Evolutionary conservation across 2,329 filamentous ascomycete genomes (phyloP), one percentile per base, ranked within the genome.

Genomic region (Exophiala lecanii-corni): DNA sequence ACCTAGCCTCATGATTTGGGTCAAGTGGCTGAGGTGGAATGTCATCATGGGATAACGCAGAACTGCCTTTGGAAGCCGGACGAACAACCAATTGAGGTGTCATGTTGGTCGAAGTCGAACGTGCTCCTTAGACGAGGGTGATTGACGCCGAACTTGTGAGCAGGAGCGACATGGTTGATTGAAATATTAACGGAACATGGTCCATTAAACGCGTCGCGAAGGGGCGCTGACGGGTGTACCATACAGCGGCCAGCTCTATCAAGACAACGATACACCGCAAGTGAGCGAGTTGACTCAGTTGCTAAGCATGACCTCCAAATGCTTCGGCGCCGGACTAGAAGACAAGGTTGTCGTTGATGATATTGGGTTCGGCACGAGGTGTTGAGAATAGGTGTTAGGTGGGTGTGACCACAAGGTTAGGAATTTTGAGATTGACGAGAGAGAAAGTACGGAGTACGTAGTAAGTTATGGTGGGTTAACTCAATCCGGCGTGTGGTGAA

Each of bases 1-100:
- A 13, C 17, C 21, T 17, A 41, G 49, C 44, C 36, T 51, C 45
- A 45, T 46, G 26, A 38, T 12, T 25, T 19, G 20, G 39, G 36
- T 49, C 49, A 9, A 51, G 49, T 46, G 49, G 49, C 49, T 51
- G 49, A 44, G 49, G 42, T 2, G 49, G 42, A 39, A 51, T 48
- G 17, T 46, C 49, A 26, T 51, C 43, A 18, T 36, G 39, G 15
- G 49, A 49, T 17, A 46, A 23, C 2, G 32, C 45, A 18, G 45
- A 51, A 17, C 32, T 32, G 17, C 42, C 16, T 23, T 45, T 45
- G 30, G 45, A 48, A 12, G 45, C 35, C n/a, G 49, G 41, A 36
- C 28, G 41, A 18, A 46, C 42, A 19, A 39, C 19, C 26, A 48
- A 31, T 26, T 36, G 31, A 12, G 45, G 39, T 32, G 40, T 36